Evolutionary conservation across 2,329 filamentous ascomycete species (phyloP).

Genomic region (Fusarium proliferatum): DNA sequence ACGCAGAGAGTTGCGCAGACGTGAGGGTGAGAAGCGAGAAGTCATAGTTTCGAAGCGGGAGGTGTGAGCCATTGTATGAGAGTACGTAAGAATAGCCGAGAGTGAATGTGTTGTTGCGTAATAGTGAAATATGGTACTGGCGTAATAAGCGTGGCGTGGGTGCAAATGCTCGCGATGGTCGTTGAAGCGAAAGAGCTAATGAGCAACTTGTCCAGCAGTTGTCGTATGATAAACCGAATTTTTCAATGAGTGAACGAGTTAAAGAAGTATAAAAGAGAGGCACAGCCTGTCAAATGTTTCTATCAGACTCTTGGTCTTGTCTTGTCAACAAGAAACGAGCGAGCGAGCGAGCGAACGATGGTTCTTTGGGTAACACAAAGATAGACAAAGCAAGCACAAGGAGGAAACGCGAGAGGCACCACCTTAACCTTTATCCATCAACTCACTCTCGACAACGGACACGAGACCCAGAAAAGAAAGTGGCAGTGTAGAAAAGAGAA

Average conservation of each 20-base stretch:
- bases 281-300: conserved; percentile 37
- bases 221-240: neutral
- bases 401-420: neutral
- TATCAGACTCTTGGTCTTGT: conserved; percentile 20
- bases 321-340: conserved; percentile 21
- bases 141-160: neutral
- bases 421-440: conserved; percentile 22
- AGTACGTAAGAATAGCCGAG: neutral
- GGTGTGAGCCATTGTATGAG: conserved; percentile 33
- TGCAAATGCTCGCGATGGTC: conserved; percentile 2
- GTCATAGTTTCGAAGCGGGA: conserved; percentile 63
- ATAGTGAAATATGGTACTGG: neutral
- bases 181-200: neutral
- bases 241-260: conserved; percentile 25
- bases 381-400: conserved; percentile 5
- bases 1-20: conserved; percentile 64
- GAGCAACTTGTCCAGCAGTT: conserved; percentile 44
- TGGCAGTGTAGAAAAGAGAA: neutral
- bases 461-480: conserved; percentile 18
- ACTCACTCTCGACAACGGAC: neutral
- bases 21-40: conserved; percentile 61
- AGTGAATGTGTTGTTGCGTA: neutral
- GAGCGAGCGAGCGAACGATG: conserved; percentile 3
- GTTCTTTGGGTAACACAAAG: conserved; percentile 26
- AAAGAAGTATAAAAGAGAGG: conserved; percentile 27